Evolutionary conservation across 768 basidiomycete genomes (phyloP), one percentile per base, ranked within the genome.

Genomic region (Asterophora parasitica): DNA sequence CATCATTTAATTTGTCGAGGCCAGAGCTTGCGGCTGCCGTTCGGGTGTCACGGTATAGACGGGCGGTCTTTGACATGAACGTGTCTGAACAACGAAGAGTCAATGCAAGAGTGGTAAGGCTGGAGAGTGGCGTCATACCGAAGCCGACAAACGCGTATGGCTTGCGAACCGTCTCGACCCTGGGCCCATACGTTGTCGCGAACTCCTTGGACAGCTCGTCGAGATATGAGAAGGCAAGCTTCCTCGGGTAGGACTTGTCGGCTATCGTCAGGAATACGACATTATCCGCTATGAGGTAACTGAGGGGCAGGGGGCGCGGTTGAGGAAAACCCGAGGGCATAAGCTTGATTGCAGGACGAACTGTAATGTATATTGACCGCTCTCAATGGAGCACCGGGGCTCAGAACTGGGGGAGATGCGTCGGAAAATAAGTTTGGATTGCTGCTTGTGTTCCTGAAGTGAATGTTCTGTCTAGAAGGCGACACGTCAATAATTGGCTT

Each of bases 101-200:
- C 10, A 58, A 47, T 41, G 38, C 39, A 45, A 27, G 19, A n/a
- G 9, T 15, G 10, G 8, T 17, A 2, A 12, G 19, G 16, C 16
- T 36, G 34, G 40, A 32, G 42, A 30, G 42, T n/a, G 19, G 27
- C 16, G 32, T 73, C 89, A 56, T 59, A 94, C 93, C 93, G 59
- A 99, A 99, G 39, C 96, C 93, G 50, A 98, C 88, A 63, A 98
- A 98, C 19, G 96, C 95, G 64, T 99, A 99, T n/a, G 96, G 96
- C 65, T 95, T 92, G 54, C 92, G 81, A 13, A 88, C 87, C 13
- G 81, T 77, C 59, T 97, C 95, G 15, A 98, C 91, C 66, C 92
- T 95, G 4, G 89, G 75, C 8, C 92, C 96, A 66, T 98, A 99
- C 5, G 88, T 88, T 43, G 81, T 80, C 32, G 86, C 79, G 62